Base-by-base conservation (phyloP, 148 eudicot species). In the Tetragonia tetragonoides region DNA sequence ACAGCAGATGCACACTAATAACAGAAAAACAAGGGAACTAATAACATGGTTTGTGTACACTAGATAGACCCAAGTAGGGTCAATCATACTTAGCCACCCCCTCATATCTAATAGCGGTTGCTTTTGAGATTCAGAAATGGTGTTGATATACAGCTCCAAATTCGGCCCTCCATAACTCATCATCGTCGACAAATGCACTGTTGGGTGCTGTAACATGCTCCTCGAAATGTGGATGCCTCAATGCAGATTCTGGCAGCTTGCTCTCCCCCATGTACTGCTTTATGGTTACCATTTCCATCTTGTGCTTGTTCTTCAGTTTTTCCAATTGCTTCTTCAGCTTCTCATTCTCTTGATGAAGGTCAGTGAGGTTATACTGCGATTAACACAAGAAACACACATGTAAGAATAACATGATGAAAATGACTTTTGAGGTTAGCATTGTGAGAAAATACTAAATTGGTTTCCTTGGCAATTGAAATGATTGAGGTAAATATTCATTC, bases 181-280 rank as follows among this genome's bases (percentile, higher is more conserved):
- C 91, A 11, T 81, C 82, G 56, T 82, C 71, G 4, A 39, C 40
- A 17, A 41, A 72, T 24, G 75, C 78, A 74, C 86, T 78, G 51
- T 81, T 78, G 20, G 88, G 84, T 40, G 63, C 76, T 44, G 75
- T 56, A 53, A 88, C 85, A 4, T 90, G 84, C 72, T 93, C 95
- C 24, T 90, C 89, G 49, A 82, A 85, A 46, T 81, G 92, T 16
- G 90, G 68, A 64, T 86, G 88, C 70, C 86, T 72, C 44, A 96
- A 63, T 57, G 99, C 99, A 77, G 93, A 82, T 81, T 91, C 90
- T 6, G 99, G 99, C 68, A 96, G 76, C 67, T 92, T 81, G 85
- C 99, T 95, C 80, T 88, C 99, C 2, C 94, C 99, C 82, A 95
- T 89, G 84, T 91, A 93, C 76, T 93, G 94, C 79, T 96, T 96